Evolutionary conservation across 129 eudicot genomes (phyloP).

Genomic region (Flaveria sonorensis): DNA sequence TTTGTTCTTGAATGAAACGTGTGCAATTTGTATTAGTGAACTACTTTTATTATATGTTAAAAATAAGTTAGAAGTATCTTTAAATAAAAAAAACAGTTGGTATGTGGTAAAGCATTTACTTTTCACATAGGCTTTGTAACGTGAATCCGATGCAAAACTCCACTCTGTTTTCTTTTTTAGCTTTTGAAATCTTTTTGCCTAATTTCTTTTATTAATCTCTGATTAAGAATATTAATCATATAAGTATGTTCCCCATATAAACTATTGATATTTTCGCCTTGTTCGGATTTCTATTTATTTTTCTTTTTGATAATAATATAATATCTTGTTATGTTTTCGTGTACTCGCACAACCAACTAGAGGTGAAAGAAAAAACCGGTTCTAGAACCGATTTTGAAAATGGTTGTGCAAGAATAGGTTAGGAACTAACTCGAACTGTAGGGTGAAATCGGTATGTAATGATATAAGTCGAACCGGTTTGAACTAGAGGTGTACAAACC

Average conservation of each 20-base stretch:
- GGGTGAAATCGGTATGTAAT: too few relatives aligned
- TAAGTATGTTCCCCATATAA: background rate
- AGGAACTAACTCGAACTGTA: too few relatives aligned
- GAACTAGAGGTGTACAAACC: too few relatives aligned
- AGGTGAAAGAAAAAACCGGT: too few relatives aligned
- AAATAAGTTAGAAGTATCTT: background rate
- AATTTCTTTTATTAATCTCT: constrained; percentile 1
- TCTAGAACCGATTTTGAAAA: too few relatives aligned
- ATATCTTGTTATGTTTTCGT: background rate
- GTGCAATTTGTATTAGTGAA: constrained; percentile 18
- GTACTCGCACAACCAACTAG: background rate
- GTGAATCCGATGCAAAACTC: constrained; percentile 37
- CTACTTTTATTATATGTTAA: background rate
- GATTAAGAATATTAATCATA: constrained; percentile 22
- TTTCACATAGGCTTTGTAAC: constrained; percentile 23
- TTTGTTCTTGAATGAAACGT: background rate
- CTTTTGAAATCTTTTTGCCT: constrained; percentile 17
- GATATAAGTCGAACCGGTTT: too few relatives aligned
- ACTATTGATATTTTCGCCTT: background rate
- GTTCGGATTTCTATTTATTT: background rate
- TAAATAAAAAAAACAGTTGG: background rate
- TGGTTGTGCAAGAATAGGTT: too few relatives aligned
- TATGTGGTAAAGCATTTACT: constrained; percentile 29
- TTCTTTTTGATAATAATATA: background rate
- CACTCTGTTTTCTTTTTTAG: constrained; percentile 28